phyloP scores from a whole-genome alignment of 805 yeast genomes.

The Isabelozyma heimii region DNA sequence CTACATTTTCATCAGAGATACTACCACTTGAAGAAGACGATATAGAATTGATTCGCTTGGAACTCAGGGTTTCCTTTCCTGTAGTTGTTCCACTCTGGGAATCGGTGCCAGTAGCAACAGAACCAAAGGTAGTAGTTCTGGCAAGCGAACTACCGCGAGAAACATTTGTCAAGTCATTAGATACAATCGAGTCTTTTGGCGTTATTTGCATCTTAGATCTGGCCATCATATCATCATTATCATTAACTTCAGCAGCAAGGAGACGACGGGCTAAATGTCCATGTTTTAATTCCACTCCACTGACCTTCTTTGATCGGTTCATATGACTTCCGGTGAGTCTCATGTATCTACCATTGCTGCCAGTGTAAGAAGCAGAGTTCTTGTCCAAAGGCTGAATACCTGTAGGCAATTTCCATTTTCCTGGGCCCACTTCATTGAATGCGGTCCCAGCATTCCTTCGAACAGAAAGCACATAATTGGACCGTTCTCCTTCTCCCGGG shows the following conservation, averaged over 20 bases:
- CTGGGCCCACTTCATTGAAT: conserved; percentile 45
- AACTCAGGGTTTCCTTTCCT: conserved; percentile 7
- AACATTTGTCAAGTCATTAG: conserved; percentile 2
- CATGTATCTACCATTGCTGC: conserved; percentile 25
- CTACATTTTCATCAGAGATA: conserved; percentile 19
- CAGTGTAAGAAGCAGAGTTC: conserved; percentile 20
- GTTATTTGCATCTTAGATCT: neutral
- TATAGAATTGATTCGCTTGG: conserved; percentile 16
- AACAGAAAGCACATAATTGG: conserved; percentile 46
- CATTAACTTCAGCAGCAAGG: conserved; percentile 75
- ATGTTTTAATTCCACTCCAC: conserved; percentile 57
- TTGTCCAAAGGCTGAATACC: conserved; percentile 50
- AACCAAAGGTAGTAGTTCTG: conserved; percentile 28
- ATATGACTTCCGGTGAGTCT: conserved; percentile 21
- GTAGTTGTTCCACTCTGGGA: conserved; percentile 15
- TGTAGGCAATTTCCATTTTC: conserved; percentile 50
- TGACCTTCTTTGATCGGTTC: conserved; percentile 30
- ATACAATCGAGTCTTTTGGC: neutral
- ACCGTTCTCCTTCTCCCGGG: conserved; percentile 51
- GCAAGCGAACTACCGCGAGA: conserved; percentile 28
- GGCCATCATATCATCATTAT: conserved; percentile 39
- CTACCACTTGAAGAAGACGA: conserved; percentile 26
- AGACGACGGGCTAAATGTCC: conserved; percentile 63
- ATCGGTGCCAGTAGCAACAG: conserved; percentile 13
- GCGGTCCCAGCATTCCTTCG: conserved; percentile 48